Evolutionary conservation across 495 filamentous ascomycete genomes (phyloP).

Genomic region (Hypoxylon fuscum): DNA sequence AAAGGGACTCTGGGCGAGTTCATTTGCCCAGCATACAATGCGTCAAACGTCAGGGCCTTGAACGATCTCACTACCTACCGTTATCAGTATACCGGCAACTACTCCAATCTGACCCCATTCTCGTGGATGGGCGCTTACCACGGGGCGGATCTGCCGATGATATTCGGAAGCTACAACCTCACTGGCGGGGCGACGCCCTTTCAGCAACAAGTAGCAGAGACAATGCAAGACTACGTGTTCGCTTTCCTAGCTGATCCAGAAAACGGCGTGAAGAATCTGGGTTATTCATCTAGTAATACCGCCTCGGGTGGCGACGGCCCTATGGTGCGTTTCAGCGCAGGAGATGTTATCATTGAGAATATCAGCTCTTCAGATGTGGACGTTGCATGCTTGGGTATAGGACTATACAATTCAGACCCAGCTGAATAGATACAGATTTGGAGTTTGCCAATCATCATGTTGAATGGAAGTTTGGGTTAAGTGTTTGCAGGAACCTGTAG

Average conservation of each 20-base stretch:
- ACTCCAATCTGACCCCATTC: slow-evolving; percentile 52
- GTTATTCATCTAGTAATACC: slow-evolving; percentile 25
- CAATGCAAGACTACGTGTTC: slow-evolving; percentile 56
- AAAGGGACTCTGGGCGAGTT: slow-evolving; percentile 44
- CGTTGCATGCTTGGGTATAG: slow-evolving; percentile 32
- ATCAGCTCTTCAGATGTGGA: slow-evolving; percentile 39
- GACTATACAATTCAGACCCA: slow-evolving; percentile 24
- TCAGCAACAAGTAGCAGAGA: slow-evolving; percentile 48
- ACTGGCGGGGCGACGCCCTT: slow-evolving; percentile 43
- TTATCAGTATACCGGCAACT: slow-evolving; percentile 62
- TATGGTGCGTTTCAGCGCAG: slow-evolving; percentile 34
- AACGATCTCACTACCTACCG: slow-evolving; percentile 55
- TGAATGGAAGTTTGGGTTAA: background rate
- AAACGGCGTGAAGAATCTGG: slow-evolving; percentile 41
- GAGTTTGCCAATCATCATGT: background rate
- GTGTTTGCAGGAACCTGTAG: background rate
- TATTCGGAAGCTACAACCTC: slow-evolving; percentile 55
- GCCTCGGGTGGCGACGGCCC: background rate
- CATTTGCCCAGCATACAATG: slow-evolving; percentile 50
- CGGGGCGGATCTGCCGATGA: slow-evolving; percentile 54
- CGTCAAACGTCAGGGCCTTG: slow-evolving; percentile 33
- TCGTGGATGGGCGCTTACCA: slow-evolving; percentile 63
- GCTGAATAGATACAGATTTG: slow-evolving; percentile 5
- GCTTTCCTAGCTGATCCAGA: slow-evolving; percentile 55
- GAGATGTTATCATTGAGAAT: slow-evolving; percentile 12